A percentile compares a stretch with the other conserved stretches of the same genome.
phyloP scores from a whole-genome alignment of 495 filamentous ascomycete species.

The Trichoderma erinaceum region DNA sequence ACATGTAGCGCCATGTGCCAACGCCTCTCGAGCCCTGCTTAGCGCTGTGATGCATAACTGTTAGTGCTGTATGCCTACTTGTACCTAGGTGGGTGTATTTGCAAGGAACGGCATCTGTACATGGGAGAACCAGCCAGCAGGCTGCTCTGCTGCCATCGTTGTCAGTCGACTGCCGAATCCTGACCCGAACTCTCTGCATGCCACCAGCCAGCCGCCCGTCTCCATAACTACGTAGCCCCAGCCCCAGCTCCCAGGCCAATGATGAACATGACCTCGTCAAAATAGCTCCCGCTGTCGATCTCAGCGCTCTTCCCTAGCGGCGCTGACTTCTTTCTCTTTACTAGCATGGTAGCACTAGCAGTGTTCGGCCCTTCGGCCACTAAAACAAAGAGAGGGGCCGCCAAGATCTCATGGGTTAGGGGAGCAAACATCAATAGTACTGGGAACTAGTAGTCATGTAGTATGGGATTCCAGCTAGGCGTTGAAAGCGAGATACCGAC shows the following conservation, averaged over 20 bases:
- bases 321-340: background rate
- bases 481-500: no score
- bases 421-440: background rate
- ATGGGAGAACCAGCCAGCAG: no score
- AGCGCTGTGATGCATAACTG: no score
- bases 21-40: no score
- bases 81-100: no score
- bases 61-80: no score
- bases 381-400: background rate
- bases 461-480: no score
- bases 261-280: background rate
- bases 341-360: background rate
- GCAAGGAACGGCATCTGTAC: no score
- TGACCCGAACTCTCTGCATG: background rate
- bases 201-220: background rate
- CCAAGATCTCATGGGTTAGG: background rate
- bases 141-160: background rate
- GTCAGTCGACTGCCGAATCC: background rate
- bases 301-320: background rate
- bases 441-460: no score
- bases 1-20: no score
- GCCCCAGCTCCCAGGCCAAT: background rate
- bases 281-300: constrained; percentile 9
- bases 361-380: background rate
- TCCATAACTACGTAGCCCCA: background rate